Base-by-base conservation (phyloP, 1,284 basidiomycete species). In the Blastosporella zonata region DNA sequence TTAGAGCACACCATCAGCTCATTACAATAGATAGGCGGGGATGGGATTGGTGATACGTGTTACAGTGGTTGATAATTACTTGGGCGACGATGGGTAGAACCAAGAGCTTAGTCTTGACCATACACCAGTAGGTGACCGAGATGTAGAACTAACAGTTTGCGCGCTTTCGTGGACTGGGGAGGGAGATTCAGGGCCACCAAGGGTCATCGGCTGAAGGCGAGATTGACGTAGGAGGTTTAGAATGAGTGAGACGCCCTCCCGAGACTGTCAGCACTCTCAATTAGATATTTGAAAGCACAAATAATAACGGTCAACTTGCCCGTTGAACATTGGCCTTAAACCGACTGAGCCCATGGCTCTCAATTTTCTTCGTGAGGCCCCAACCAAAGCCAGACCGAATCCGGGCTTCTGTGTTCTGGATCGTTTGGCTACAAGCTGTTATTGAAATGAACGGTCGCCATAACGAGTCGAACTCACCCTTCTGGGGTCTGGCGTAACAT, bases 251-350 rank as follows among this genome's bases (percentile, higher is more conserved):
- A 91, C 80, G 10, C 89, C 89, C 64, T 90, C 87, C 35, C 89
- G 86, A 57, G 89, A 91, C 88, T 91, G 55, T 17, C 50, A 33
- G 43, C 20, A 47, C 39, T 15, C 21, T 47, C 10, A 44, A 35
- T 39, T 46, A 46, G 31, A 25, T 6, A 50, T 17, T 39, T 33
- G 12, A 31, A 22, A 20, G 36, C 52, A 23, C 21, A 27, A 22
- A 25, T 4, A 10, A 6, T 7, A 21, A 34, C 2, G 12, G 36
- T 33, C 17, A 9, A 68, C 77, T 28, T 59, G 84, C 88, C 61
- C 79, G 73, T 67, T 91, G 88, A 37, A 91, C 71, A 59, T 91
- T 86, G 22, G 83, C 77, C 64, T 90, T 88, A 71, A 91, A 90
- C 50, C 77, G 79, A 25, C 78, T 78, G 48, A 90, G 62, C 23